phyloP scores from a whole-genome alignment of 202 grass and related monocot genomes.

The Schoenoplectus tabernaemontani region DNA sequence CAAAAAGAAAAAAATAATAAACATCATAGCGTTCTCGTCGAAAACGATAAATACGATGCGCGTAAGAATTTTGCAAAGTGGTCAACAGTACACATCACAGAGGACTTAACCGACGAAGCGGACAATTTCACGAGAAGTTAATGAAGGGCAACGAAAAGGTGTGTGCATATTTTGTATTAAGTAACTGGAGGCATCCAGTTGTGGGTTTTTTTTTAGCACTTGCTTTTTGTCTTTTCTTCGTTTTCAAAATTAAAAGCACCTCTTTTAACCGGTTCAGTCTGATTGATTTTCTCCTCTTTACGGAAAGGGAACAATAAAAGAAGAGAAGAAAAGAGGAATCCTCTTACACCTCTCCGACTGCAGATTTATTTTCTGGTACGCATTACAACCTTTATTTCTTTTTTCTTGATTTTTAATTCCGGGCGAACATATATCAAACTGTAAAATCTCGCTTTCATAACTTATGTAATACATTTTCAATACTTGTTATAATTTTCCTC shows the following conservation, averaged over 20 bases:
- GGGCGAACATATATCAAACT: too few species aligned
- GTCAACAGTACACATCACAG: too few species aligned
- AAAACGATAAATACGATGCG: too few species aligned
- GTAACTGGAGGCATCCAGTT: background rate
- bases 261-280: slow-evolving; percentile 2
- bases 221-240: background rate
- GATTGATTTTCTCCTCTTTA: slow-evolving; percentile 12
- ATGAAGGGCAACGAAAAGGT: slow-evolving; percentile 15
- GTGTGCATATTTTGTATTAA: background rate
- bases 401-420: background rate
- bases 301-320: background rate
- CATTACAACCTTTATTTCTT: background rate
- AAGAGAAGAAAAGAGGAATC: background rate
- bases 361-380: slow-evolving; percentile 4
- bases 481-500: too few species aligned
- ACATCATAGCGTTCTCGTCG: too few species aligned
- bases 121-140: slow-evolving; percentile 6
- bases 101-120: too few species aligned
- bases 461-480: too few species aligned
- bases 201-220: background rate
- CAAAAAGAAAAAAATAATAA: too few species aligned
- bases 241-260: slow-evolving; percentile 1
- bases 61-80: too few species aligned
- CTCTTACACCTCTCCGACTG: slow-evolving; percentile 14
- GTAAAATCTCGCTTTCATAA: too few species aligned